Base-by-base conservation (phyloP, 2,329 filamentous ascomycete species). In the Fusarium sororula region DNA sequence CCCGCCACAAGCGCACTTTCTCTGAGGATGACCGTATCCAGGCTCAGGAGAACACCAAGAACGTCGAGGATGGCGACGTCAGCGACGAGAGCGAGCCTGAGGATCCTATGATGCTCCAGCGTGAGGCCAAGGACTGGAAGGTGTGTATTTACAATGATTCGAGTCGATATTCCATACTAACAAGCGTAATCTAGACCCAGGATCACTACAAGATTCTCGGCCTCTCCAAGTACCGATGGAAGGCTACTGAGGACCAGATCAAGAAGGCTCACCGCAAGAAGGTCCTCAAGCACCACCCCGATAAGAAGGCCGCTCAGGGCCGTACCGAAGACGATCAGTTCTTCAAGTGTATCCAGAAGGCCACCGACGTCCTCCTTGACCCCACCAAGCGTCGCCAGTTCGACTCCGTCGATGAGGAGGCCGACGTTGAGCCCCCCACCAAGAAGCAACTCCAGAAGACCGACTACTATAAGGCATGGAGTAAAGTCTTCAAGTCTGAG, bases 291-390 rank as follows among this genome's bases (percentile, higher is more conserved):
- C 96, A 99, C 84, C 96, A 99, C 85, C 96, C 96, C 72, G 96
- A 99, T 84, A 99, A 99, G 92, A 97, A 97, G 87, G 96, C 97
- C 22, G 96, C 96, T 35, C 90, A 92, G 54, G 96, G 96, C 71
- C 90, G 90, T 79, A 90, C 90, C 77, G 95, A 98, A 80, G 96
- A 98, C 84, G 96, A 99, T 84, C 94, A 93, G 83, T 99, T 99
- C 89, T 99, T 99, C 93, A 99, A 99, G 90, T 99, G 97, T 85
- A 99, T 99, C 84, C 97, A 99, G 84, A 98, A 98, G 85, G 96
- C 96, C 66, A 96, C 93, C 79, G 96, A 99, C 80, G 90, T 98
- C 59, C 93, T 99, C 24, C 90, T 94, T 63, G 96, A 99, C 86
- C 96, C 96, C 58, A 88, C 92, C 83, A 97, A 94, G 87, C 94